Base-by-base conservation (phyloP, 23 red algal genomes). In the Gracilaria gracilis region DNA sequence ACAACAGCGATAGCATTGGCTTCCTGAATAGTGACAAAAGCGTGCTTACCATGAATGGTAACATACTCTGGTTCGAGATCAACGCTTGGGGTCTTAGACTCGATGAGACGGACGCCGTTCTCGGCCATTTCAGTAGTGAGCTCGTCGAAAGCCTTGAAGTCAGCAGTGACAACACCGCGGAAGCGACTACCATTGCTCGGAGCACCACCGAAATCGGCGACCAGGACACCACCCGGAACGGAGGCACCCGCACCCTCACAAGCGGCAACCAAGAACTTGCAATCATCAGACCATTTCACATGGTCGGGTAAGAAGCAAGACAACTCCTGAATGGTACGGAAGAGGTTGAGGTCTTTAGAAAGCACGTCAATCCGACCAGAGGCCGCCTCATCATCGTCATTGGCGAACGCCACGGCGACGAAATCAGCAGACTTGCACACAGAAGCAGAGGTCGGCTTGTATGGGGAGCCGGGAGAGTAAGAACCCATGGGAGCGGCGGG, bases 1-100 rank as follows among this genome's bases (percentile, higher is more conserved):
- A 95, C 79, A 4, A 95, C 85, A 15, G 93, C 93, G 38, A 95
- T 75, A 54, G 93, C 93, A 40, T 95, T 95, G 37, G 75, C 80
- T 79, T 95, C 93, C 61, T 95, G 93, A 54, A 95, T 24, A 38
- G 72, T 83, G 29, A 95, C 77, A 44, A 82, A 86, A 7, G 93
- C 93, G 79, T 83, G 78, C 46, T 85, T 89, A 19, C 93, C 93
- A 37, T 58, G 34, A 42, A 95, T 88, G 37, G 83, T 83, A 4
- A 89, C 66, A 61, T 70, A 88, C 37, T 95, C 93, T 27, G 93
- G 93, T 53, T 95, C 93, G 46, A 95, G 81, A 44, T 89, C 93
- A 38, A 89, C 58, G 34, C 83, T 88, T 8, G 93, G 83, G 23
- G 59, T 34, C 8, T 78, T 69, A 28, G 81, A 81, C n/a, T 95